phyloP scores from a whole-genome alignment of 1,139 yeast species.

The Kurtzmaniella quercitrusa region DNA sequence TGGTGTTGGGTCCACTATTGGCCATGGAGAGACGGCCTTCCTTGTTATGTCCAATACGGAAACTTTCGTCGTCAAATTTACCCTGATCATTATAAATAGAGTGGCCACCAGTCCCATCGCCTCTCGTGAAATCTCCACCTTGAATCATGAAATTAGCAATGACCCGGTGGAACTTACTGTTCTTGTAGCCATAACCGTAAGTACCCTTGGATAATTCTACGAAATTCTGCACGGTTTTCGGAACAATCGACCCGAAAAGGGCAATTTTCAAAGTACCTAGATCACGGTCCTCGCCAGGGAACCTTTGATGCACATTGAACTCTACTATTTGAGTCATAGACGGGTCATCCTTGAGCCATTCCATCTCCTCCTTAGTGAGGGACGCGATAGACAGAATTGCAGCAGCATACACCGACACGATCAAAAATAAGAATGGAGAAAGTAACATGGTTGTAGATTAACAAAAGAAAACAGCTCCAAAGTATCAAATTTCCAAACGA shows the following conservation, averaged over 20 bases:
- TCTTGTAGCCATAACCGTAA: conserved; percentile 32
- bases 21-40: conserved; percentile 42
- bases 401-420: neutral
- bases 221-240: conserved; percentile 37
- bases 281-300: conserved; percentile 9
- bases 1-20: conserved; percentile 37
- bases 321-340: conserved; percentile 23
- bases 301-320: conserved; percentile 18
- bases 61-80: conserved; percentile 36
- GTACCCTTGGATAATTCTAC: conserved; percentile 28
- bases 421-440: neutral
- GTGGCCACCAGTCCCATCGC: conserved; percentile 27
- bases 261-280: conserved; percentile 21
- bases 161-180: conserved; percentile 32
- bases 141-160: conserved; percentile 36
- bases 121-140: conserved; percentile 31
- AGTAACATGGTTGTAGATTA: neutral
- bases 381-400: neutral
- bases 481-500: too few species aligned
- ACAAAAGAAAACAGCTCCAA: too few species aligned
- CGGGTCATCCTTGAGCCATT: conserved; percentile 20
- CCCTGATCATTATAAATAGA: conserved; percentile 25
- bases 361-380: conserved; percentile 9
- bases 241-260: conserved; percentile 28
- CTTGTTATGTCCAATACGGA: conserved; percentile 29